Conservation (phyloP, 805 yeast genomes). For the Candida germanica region DNA sequence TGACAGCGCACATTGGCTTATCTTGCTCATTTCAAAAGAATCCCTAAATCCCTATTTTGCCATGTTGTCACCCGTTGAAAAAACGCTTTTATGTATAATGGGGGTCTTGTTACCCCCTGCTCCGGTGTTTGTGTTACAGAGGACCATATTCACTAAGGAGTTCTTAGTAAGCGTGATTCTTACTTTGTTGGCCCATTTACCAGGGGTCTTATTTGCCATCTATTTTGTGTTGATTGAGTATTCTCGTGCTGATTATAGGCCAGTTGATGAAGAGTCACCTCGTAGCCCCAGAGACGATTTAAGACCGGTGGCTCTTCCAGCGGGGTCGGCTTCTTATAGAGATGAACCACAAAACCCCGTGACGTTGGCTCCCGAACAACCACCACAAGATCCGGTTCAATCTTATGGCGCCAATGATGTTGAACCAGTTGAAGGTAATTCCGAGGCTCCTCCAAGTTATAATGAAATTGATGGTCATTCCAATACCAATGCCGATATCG, state of each 20-base stretch:
- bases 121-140: slow-evolving; percentile 31
- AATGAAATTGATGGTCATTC: slow-evolving; percentile 8
- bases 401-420: background rate
- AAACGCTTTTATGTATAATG: slow-evolving; percentile 25
- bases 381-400: background rate
- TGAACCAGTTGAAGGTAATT: slow-evolving; percentile 4
- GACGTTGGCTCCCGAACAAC: background rate
- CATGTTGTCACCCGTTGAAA: slow-evolving; percentile 15
- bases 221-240: slow-evolving; percentile 24
- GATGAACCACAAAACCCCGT: background rate
- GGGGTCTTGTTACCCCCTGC: slow-evolving; percentile 38
- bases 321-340: background rate
- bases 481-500: slow-evolving; percentile 9
- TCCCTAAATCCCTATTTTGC: no score
- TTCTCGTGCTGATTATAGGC: slow-evolving; percentile 14
- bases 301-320: background rate
- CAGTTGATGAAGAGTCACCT: slow-evolving; percentile 20
- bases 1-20: no score
- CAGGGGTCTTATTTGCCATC: slow-evolving; percentile 32
- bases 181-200: slow-evolving; percentile 31
- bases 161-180: slow-evolving; percentile 29
- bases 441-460: slow-evolving; percentile 13
- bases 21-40: no score
- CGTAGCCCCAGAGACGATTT: background rate
- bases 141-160: slow-evolving; percentile 32